Base-by-base conservation (phyloP, 306 rosid species). In the Rubus idaeus region DNA sequence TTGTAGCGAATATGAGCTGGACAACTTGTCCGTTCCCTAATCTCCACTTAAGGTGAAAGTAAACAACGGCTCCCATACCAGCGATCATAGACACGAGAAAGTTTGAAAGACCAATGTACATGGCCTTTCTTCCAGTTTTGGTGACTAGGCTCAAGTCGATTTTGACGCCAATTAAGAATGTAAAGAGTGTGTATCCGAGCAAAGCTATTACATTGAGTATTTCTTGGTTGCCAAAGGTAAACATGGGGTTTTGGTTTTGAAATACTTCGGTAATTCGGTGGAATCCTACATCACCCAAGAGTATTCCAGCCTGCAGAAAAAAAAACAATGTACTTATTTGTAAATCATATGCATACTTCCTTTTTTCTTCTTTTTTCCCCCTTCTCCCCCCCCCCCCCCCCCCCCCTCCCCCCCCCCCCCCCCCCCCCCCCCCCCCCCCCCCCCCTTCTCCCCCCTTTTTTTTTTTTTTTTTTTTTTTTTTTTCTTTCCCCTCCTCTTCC, bases 121-220 rank as follows among this genome's bases (percentile, higher is more conserved):
- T 65, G 44, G 90, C 78, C 49, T 7, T 78, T 10, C 70, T 81
- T 74, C 79, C 95, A 0, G 86, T 77, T 55, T 52, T 83, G 7
- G 41, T 70, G 16, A 90, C 70, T 23, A 83, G 46, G 55, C 84
- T 81, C 76, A 89, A n/a, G 50, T 93, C 91, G 63, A 86, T 90
- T 75, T 86, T 86, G 7, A 93, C 94, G 3, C 96, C 95, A 6
- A 79, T 84, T 56, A 86, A 82, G 82, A 93, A 93, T 11, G 86
- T 26, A 30, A 89, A 93, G 7, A 91, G 47, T 51, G 87, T 52
- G 86, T 84, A 91, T 5, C 96, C 92, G 53, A 88, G 80, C 53
- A 81, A 51, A 4, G 91, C 53, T 6, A 89, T 3, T 65, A 84
- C 14, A 5, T 91, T 88, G 7, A 89, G 45, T 50, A 75, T 71